These are phyloP conservation scores for Puya raimondii DNA, from an alignment of 176 grass and related monocot species.

Conservation along the genomic window DNA sequence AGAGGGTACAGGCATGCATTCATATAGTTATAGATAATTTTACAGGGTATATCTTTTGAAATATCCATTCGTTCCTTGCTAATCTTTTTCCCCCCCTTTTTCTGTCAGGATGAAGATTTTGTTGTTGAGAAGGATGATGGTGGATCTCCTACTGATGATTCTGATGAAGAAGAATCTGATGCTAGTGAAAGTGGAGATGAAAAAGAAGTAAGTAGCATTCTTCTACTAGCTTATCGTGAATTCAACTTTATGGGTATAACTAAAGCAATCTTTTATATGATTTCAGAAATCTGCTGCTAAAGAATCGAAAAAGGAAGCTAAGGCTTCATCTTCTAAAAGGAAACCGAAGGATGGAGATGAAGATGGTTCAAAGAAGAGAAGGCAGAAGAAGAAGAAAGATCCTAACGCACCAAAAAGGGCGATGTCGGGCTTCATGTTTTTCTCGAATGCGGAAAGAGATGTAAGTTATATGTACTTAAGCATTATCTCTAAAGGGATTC, in stretches of 20 bases:
- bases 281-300: conserved; percentile 47
- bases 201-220: conserved; percentile 49
- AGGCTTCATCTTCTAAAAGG: conserved; percentile 52
- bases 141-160: conserved; percentile 96
- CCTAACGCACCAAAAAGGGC: conserved; percentile 94
- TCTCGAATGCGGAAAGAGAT: conserved; percentile 84
- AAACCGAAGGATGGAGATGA: conserved; percentile 68
- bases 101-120: conserved; percentile 92
- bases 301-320: conserved; percentile 66
- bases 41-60: too few species aligned
- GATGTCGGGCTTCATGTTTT: conserved; percentile 93
- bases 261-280: not conserved
- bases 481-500: not conserved
- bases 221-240: not conserved
- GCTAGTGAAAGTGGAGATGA: conserved; percentile 75
- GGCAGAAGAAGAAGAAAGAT: conserved; percentile 90
- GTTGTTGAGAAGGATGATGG: conserved; percentile 89
- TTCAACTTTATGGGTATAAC: not conserved
- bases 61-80: not conserved
- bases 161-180: conserved; percentile 77
- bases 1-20: too few species aligned
- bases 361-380: conserved; percentile 73
- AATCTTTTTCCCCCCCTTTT: conserved; percentile 7
- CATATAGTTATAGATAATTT: too few species aligned
- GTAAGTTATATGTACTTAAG: conserved; percentile 29